Evolutionary conservation across 441 rosid genomes (phyloP).

Genomic region (Erodium moschatum): DNA sequence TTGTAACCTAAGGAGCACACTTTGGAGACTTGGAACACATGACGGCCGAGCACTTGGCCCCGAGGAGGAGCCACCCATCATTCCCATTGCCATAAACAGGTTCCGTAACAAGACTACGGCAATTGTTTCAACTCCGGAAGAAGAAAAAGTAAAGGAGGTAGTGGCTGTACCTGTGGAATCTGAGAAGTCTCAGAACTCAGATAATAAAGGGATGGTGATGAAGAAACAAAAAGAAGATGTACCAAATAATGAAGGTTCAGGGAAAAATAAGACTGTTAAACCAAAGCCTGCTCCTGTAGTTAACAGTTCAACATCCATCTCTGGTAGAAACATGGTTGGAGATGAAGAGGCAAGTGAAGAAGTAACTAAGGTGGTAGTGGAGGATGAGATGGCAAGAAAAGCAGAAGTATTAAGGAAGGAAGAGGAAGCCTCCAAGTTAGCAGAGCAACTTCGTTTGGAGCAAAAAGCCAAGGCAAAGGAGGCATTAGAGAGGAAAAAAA

Average conservation of each 20-base stretch:
- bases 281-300: slow-evolving; percentile 30
- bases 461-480: slow-evolving; percentile 72
- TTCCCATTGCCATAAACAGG: slow-evolving; percentile 26
- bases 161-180: slow-evolving; percentile 16
- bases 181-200: slow-evolving; percentile 23
- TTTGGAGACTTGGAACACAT: slow-evolving; percentile 58
- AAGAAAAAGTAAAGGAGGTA: slow-evolving; percentile 10
- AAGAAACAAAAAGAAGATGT: slow-evolving; percentile 32
- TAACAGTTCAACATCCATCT: slow-evolving; percentile 26
- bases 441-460: slow-evolving; percentile 59
- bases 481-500: slow-evolving; percentile 70
- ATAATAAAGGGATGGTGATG: slow-evolving; percentile 20
- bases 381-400: slow-evolving; percentile 52
- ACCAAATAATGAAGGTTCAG: not conserved
- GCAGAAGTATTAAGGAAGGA: slow-evolving; percentile 60
- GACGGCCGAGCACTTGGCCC: slow-evolving; percentile 89
- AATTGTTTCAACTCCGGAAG: slow-evolving; percentile 26
- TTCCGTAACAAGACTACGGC: slow-evolving; percentile 18
- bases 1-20: slow-evolving; percentile 50
- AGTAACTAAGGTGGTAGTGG: slow-evolving; percentile 47
- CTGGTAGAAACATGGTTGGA: slow-evolving; percentile 31
- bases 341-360: slow-evolving; percentile 36
- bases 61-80: slow-evolving; percentile 51
- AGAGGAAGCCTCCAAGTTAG: slow-evolving; percentile 53
- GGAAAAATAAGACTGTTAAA: slow-evolving; percentile 25